Percentiles rank a stretch among this genome's conserved stretches.
phyloP scores from a whole-genome alignment of 768 basidiomycete genomes.

The Lactarius trivialis region DNA sequence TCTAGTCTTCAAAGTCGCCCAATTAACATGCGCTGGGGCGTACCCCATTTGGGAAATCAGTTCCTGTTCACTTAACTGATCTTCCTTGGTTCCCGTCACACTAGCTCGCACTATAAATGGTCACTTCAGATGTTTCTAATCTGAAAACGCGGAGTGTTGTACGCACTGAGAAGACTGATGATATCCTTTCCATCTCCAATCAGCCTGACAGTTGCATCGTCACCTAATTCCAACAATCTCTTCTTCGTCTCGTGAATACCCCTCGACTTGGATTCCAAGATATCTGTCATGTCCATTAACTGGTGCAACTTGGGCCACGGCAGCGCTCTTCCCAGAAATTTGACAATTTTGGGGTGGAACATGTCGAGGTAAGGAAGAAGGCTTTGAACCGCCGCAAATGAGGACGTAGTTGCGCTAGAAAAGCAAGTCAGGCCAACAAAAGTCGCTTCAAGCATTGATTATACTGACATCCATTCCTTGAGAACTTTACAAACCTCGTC shows the following conservation, averaged over 20 bases:
- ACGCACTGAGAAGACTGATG: constrained; percentile 40
- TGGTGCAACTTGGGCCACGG: constrained; percentile 31
- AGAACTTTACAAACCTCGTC: constrained; percentile 2
- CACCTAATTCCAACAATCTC: constrained; percentile 30
- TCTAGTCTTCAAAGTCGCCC: not conserved
- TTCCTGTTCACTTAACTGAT: constrained; percentile 31
- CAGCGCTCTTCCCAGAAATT: constrained; percentile 29
- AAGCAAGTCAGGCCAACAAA: not conserved
- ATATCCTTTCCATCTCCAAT: constrained; percentile 40
- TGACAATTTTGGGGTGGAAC: constrained; percentile 26
- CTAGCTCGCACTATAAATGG: constrained; percentile 34
- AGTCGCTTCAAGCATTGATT: not conserved
- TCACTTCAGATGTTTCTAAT: not conserved
- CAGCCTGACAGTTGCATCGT: constrained; percentile 30
- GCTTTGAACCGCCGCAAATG: not conserved
- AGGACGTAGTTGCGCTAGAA: constrained; percentile 12
- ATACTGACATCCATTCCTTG: constrained; percentile 17
- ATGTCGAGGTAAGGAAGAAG: constrained; percentile 16
- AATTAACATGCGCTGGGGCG: not conserved
- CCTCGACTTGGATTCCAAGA: constrained; percentile 33
- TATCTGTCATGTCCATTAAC: constrained; percentile 32
- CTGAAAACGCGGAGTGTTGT: not conserved
- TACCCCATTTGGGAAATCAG: constrained; percentile 33
- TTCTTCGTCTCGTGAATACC: constrained; percentile 36
- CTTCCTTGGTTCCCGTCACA: constrained; percentile 30